Conservation (phyloP, 176 grass and related monocot species). For the Luzula sylvatica region DNA sequence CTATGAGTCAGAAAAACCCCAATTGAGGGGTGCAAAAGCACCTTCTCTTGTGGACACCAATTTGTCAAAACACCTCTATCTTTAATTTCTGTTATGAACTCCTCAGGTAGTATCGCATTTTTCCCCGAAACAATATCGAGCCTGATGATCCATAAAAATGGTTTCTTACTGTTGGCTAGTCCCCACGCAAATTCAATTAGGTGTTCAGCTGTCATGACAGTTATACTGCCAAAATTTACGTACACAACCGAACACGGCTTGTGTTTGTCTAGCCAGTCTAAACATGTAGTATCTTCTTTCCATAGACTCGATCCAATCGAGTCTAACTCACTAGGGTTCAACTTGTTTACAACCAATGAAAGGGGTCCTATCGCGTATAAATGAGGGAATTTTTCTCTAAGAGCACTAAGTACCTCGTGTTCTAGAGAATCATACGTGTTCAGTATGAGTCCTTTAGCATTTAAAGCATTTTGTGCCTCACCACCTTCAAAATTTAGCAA, state of each 20-base stretch:
- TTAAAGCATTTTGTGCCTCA: slow-evolving; percentile 27
- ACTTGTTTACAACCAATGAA: slow-evolving; percentile 17
- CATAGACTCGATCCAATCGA: slow-evolving; percentile 41
- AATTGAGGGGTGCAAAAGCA: slow-evolving; percentile 31
- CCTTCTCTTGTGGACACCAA: slow-evolving; percentile 57
- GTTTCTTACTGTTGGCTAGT: slow-evolving; percentile 30
- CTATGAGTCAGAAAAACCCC: slow-evolving; percentile 67
- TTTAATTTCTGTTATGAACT: slow-evolving; percentile 26
- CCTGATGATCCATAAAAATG: slow-evolving; percentile 58
- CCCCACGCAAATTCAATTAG: slow-evolving; percentile 65
- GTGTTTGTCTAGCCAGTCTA: slow-evolving; percentile 44
- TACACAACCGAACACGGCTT: slow-evolving; percentile 46
- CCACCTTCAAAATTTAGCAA: slow-evolving; percentile 29
- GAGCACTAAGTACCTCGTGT: slow-evolving; percentile 29
- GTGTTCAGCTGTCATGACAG: slow-evolving; percentile 29
- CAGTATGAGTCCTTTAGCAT: slow-evolving; percentile 47
- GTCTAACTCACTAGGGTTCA: slow-evolving; percentile 20
- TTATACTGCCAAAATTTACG: slow-evolving; percentile 85
- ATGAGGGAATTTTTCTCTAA: slow-evolving; percentile 30
- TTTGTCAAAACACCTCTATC: slow-evolving; percentile 28
- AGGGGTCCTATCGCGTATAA: slow-evolving; percentile 48
- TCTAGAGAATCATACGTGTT: slow-evolving; percentile 62
- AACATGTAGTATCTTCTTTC: slow-evolving; percentile 46
- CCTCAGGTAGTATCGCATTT: slow-evolving; percentile 28
- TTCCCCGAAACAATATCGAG: slow-evolving; percentile 53